Conservation (phyloP, 1,284 basidiomycete species). For the Sporisorium exsertum region DNA sequence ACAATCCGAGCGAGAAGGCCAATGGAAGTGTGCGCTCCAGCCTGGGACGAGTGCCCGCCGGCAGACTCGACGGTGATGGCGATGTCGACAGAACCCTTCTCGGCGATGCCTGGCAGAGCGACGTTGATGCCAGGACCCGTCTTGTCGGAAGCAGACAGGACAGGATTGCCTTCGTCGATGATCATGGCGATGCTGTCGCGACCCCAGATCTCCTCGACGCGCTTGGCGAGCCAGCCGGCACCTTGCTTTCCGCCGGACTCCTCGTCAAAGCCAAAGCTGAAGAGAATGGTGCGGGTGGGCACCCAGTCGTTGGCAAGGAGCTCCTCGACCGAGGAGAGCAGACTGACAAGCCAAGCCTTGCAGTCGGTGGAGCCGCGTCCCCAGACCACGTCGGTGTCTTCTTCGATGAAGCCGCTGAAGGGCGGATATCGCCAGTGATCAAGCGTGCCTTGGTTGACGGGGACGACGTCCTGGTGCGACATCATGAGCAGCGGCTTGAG, state of each 20-base stretch:
- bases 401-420: constrained; percentile 72
- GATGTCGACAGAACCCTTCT: constrained; percentile 75
- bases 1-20: constrained; percentile 43
- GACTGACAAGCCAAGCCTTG: constrained; percentile 71
- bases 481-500: constrained; percentile 78
- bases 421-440: constrained; percentile 73
- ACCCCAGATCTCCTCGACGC: constrained; percentile 57
- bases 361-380: constrained; percentile 68
- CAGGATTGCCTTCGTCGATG: constrained; percentile 62
- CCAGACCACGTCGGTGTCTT: constrained; percentile 72
- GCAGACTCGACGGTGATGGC: constrained; percentile 68
- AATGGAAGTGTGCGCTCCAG: constrained; percentile 45
- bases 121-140: constrained; percentile 50
- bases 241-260: constrained; percentile 71
- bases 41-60: constrained; percentile 77
- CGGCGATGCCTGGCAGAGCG: constrained; percentile 73
- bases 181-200: constrained; percentile 59
- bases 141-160: constrained; percentile 36
- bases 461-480: constrained; percentile 73
- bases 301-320: constrained; percentile 70
- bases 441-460: constrained; percentile 72
- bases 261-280: constrained; percentile 80
- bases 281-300: constrained; percentile 72
- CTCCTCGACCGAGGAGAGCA: constrained; percentile 72
- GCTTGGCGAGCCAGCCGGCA: constrained; percentile 52